Conservation (phyloP, 2,329 filamentous ascomycete genomes). For the Cryphonectria carpinicola region DNA sequence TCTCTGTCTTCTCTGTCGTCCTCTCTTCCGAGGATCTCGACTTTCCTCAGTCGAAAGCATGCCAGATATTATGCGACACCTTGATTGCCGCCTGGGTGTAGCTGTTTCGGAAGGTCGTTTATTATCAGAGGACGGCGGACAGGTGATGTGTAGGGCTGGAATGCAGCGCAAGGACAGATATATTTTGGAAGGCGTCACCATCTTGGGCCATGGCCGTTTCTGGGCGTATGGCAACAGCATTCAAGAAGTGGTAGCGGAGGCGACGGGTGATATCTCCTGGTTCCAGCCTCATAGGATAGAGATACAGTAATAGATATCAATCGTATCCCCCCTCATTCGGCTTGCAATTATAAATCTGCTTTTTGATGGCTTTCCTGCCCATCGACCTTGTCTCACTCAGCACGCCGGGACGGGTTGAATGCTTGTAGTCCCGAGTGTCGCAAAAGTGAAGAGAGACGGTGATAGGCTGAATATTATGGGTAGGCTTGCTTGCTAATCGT, state of each 20-base stretch:
- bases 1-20: too few species aligned
- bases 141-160: background rate
- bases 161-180: constrained; percentile 1
- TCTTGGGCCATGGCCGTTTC: constrained; percentile 17
- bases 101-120: constrained; percentile 21
- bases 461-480: too few species aligned
- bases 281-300: constrained; percentile 24
- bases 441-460: too few species aligned
- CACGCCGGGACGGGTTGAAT: too few species aligned
- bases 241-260: background rate
- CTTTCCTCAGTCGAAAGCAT: background rate
- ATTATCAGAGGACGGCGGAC: constrained; percentile 12
- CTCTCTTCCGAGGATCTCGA: too few species aligned
- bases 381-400: too few species aligned
- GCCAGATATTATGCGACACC: constrained; percentile 1
- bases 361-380: too few species aligned
- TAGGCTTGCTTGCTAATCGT: too few species aligned
- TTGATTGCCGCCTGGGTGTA: constrained; percentile 8
- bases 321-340: too few species aligned
- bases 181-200: background rate
- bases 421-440: too few species aligned
- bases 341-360: too few species aligned
- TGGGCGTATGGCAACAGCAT: constrained; percentile 5
- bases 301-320: too few species aligned
- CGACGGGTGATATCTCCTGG: constrained; percentile 12